Evolutionary conservation across 495 filamentous ascomycete species (phyloP).

Genomic region (Corynascus novoguineensis): DNA sequence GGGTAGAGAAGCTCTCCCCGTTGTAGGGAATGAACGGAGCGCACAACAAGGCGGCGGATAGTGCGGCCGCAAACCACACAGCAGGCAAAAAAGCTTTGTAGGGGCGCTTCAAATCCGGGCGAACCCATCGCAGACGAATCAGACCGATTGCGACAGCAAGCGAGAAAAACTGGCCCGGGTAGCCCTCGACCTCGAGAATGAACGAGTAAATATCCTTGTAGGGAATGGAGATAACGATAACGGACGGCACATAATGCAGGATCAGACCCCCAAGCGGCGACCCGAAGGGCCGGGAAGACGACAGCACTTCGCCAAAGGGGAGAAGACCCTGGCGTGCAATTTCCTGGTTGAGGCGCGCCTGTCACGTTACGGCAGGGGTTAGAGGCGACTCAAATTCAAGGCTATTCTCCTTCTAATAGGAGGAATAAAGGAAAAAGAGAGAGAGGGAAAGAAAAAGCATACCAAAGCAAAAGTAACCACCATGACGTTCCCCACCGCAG

Average conservation of each 20-base stretch:
- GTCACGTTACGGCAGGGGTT: background rate
- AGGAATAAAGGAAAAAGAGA: background rate
- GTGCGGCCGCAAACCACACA: slow-evolving; percentile 40
- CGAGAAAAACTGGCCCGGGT: slow-evolving; percentile 57
- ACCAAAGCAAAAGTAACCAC: slow-evolving; percentile 58
- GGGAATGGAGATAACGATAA: slow-evolving; percentile 60
- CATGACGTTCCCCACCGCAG: slow-evolving; percentile 70
- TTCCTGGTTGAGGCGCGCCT: slow-evolving; percentile 57
- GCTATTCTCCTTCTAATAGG: too few species aligned
- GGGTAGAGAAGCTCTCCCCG: slow-evolving; percentile 46
- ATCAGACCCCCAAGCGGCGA: slow-evolving; percentile 62
- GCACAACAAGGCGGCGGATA: slow-evolving; percentile 45
- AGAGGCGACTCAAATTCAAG: background rate
- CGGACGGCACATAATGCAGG: slow-evolving; percentile 61
- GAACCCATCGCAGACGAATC: slow-evolving; percentile 54
- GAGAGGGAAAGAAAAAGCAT: background rate
- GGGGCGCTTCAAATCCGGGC: slow-evolving; percentile 58
- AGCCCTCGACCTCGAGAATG: slow-evolving; percentile 67
- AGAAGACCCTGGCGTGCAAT: slow-evolving; percentile 54
- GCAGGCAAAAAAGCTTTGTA: slow-evolving; percentile 62
- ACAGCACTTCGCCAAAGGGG: slow-evolving; percentile 56
- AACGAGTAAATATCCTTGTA: slow-evolving; percentile 67
- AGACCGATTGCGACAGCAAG: slow-evolving; percentile 57
- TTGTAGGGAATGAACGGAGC: slow-evolving; percentile 52
- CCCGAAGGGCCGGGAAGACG: slow-evolving; percentile 62